Evolutionary conservation across 371 early-diverging fungal species (phyloP), one percentile per base, ranked within the genome.

Genomic region (Apophysomyces sp.): DNA sequence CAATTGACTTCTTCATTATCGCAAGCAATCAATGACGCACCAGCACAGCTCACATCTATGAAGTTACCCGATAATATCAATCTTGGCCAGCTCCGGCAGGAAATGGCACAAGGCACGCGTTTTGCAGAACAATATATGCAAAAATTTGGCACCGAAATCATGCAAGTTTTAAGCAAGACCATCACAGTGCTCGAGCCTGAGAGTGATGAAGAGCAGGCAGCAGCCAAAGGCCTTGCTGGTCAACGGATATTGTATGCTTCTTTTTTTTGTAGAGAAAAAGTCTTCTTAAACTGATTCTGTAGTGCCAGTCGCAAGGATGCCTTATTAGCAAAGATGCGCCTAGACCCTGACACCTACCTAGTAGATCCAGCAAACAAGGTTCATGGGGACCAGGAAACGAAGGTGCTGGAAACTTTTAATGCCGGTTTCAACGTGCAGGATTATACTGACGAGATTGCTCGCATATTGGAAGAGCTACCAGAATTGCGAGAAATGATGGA

Each of bases 61-160:
- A 63, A 63, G 54, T 56, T 81, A 52, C 82, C 82, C 12, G 77
- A 76, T 39, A 78, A 76, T 44, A 74, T 78, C 58, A 68, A 78
- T 37, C 57, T 81, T 41, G 64, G 59, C 24, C 72, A 70, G 27
- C 39, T 81, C 9, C 69, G 67, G 39, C 72, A 78, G 44, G 82
- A 73, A 39, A 57, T 78, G 49, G 60, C 61, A 15, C 75, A 71
- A n/a, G 77, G 79, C 26, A 78, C 82, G 9, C 65, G 70, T 2
- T 78, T 77, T 60, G 82, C 82, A 53, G 82, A 81, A 57, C 79
- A 78, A 32, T 81, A 81, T 37, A 59, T 81, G 53, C 77, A 77
- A 37, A 67, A 67, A 30, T 81, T 78, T 67, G 82, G 82, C 16
- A 53, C 67, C 6, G 82, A 81, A 52, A 77, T 78, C 12, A 58